Base-by-base conservation (phyloP, 306 rosid species). In the Aeschynomene evenia region DNA sequence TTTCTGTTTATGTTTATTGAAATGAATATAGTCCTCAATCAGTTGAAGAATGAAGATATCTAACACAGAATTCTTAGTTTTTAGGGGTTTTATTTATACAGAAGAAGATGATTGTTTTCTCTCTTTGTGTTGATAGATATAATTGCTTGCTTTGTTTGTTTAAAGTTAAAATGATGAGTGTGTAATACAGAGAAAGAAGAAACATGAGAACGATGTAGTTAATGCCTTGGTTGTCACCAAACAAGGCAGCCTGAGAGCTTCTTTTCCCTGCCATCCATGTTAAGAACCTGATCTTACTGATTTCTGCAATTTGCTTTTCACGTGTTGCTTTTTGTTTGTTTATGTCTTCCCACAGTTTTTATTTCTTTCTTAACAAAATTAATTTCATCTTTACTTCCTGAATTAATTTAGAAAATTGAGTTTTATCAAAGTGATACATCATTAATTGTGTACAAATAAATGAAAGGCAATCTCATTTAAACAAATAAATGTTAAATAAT, bases 151-250 rank as follows among this genome's bases (percentile, higher is more conserved):
- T n/a, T n/a, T n/a, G n/a, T n/a, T n/a, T n/a, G n/a, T n/a, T n/a
- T n/a, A n/a, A n/a, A n/a, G n/a, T n/a, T n/a, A 9, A 29, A 54
- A 49, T 15, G 63, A 28, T 52, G 2, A 14, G 9, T 24, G 61
- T 22, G n/a, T 10, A 37, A 39, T 54, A 24, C 66, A 49, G 18
- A 61, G 31, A 49, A 50, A n/a, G 6, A 7, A 20, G 39, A 12
- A 58, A 57, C 59, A 9, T 22, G 31, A 24, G 59, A 14, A 34
- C 7, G 26, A 49, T 60, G 66, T 36, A 62, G 71, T 68, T 45
- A 31, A 34, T 68, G 52, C 46, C 45, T 59, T 56, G 15, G 22
- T 48, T 21, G n/a, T 21, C 36, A 21, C 20, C 15, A 21, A 59
- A 14, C 50, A 22, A 7, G n/a, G n/a, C n/a, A n/a, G 49, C 34